Conservation (phyloP, 768 basidiomycete species). For the Agaricus sinodeliciosus region DNA sequence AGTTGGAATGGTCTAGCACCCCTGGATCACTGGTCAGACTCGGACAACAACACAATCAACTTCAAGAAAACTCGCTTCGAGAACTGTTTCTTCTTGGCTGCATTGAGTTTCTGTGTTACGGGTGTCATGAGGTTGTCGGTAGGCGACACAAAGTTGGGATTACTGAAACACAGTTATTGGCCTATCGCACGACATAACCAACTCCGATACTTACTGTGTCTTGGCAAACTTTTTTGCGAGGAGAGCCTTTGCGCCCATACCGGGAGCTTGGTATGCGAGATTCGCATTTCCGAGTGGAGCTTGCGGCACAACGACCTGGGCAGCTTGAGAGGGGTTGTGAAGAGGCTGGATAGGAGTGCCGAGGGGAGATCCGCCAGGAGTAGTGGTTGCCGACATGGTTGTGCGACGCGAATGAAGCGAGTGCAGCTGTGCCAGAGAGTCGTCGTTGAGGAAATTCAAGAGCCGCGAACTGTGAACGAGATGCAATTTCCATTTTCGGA, state of each 20-base stretch:
- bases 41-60: neutral
- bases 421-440: neutral
- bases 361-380: constrained; percentile 62
- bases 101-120: constrained; percentile 84
- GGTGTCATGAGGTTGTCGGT: constrained; percentile 96
- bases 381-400: constrained; percentile 48
- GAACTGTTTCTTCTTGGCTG: constrained; percentile 92
- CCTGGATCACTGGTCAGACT: constrained; percentile 26
- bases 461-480: neutral
- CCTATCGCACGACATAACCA: constrained; percentile 1
- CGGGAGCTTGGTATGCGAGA: constrained; percentile 48
- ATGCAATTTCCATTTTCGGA: constrained; percentile 9
- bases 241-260: constrained; percentile 86
- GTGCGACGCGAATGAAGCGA: neutral
- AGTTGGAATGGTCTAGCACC: constrained; percentile 57
- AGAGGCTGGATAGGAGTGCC: constrained; percentile 68
- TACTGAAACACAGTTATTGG: constrained; percentile 38
- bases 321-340: constrained; percentile 80
- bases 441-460: constrained; percentile 4
- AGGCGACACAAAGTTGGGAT: constrained; percentile 84
- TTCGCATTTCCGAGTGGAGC: constrained; percentile 74
- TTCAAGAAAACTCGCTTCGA: constrained; percentile 54
- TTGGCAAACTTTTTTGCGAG: constrained; percentile 93
- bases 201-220: constrained; percentile 52
- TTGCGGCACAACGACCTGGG: constrained; percentile 70